These are phyloP conservation scores for Durio zibethinus DNA, from an alignment of 345 rosid genomes.

Conservation along the genomic window DNA sequence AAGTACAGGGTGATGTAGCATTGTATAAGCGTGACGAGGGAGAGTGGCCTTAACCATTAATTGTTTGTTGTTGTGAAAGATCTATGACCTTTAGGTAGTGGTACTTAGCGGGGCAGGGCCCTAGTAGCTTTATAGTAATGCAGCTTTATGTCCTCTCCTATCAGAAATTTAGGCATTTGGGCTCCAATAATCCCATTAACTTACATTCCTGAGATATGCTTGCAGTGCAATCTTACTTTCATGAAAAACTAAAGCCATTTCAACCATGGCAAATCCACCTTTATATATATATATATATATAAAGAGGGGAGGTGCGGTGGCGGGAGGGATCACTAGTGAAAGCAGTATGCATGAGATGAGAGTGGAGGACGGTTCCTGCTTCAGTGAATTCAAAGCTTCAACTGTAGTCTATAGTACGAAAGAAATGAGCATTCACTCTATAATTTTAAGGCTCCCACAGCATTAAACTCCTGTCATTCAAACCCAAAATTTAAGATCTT, in stretches of 20 bases:
- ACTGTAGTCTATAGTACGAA: not conserved
- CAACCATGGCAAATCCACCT: not conserved
- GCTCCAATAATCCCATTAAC: not conserved
- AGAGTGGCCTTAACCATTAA: not conserved
- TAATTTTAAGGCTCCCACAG: not conserved
- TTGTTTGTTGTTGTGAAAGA: not conserved
- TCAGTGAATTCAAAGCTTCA: not conserved
- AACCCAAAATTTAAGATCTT: constrained; percentile 8
- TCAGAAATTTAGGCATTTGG: not conserved
- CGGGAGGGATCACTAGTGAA: too few relatives aligned
- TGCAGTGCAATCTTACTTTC: not conserved
- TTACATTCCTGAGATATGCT: not conserved
- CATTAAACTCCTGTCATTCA: constrained; percentile 7
- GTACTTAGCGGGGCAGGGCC: not conserved
- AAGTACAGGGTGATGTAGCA: not conserved
- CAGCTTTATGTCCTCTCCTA: constrained; percentile 15
- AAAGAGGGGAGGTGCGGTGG: not conserved
- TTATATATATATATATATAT: too few relatives aligned
- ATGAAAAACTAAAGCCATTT: not conserved
- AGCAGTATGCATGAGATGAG: too few relatives aligned
- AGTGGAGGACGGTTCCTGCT: not conserved
- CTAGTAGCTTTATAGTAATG: not conserved
- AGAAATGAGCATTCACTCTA: not conserved
- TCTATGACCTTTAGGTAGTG: not conserved
- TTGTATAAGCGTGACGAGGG: not conserved